Evolutionary conservation across 164 flowering plant species (phyloP), one percentile per base, ranked within the genome.

Genomic region (Santalum album): DNA sequence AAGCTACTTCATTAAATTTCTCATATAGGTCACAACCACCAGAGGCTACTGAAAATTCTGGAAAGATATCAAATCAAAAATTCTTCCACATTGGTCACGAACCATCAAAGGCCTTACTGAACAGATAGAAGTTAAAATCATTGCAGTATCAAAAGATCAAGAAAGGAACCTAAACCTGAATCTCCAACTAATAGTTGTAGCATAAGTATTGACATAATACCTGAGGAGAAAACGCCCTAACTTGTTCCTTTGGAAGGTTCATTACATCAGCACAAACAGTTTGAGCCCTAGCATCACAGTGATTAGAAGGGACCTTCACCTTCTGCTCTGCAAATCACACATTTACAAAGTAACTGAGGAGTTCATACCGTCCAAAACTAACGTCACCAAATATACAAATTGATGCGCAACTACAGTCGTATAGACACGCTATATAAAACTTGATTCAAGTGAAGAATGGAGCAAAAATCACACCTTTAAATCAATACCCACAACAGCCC

Each of bases 211-310:
- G 18, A 25, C 9, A 1, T 4, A 53, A 40, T 69, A 92, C 99
- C 96, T 81, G 60, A 50, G 94, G 91, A 25, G 99, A 83, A n/a
- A 89, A 77, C 15, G 72, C 73, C 65, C 70, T 67, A 25, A 81
- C 55, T 74, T 81, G 71, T 26, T 69, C 59, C 65, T 59, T 83
- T 5, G 81, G 66, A 17, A 89, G 67, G 50, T 74, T 82, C 81
- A 83, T 70, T n/a, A 83, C 96, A 78, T 92, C 90, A 29, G 86
- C 94, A 65, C 70, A 76, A 56, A 92, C 66, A 52, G 99, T 92
- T 69, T 71, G 77, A 22, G 89, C 96, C 60, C 99, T 83, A 1
- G 74, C 24, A 69, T 92, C 99, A 69, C 99, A 92, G 35, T 77
- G 66, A 38, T 34, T 23, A 39, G 75, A 54, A 38, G 99, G 99